phyloP scores from a whole-genome alignment of 2,329 filamentous ascomycete genomes.

The Rutstroemia sydowiana region DNA sequence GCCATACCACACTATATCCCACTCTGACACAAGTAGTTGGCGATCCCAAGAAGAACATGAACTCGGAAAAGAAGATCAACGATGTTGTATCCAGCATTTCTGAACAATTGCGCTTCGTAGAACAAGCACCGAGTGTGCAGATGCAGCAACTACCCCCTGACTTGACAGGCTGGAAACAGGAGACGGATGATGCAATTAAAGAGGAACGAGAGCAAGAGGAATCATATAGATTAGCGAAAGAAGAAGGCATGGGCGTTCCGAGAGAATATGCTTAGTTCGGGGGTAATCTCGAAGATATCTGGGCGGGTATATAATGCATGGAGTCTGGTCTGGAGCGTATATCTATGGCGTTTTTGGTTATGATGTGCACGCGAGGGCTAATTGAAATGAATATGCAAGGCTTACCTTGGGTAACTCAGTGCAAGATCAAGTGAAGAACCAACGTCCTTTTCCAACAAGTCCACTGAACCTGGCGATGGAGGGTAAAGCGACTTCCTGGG shows the following conservation, averaged over 20 bases:
- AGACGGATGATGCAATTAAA: constrained; percentile 60
- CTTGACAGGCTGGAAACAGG: constrained; percentile 57
- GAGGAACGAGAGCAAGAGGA: constrained; percentile 56
- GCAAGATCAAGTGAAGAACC: too few relatives aligned
- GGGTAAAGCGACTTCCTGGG: too few relatives aligned
- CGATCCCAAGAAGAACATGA: constrained; percentile 59
- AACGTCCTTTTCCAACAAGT: too few relatives aligned
- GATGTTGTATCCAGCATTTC: constrained; percentile 71
- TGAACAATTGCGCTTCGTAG: constrained; percentile 80
- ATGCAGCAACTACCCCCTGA: constrained; percentile 75
- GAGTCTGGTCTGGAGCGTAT: too few relatives aligned
- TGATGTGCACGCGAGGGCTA: too few relatives aligned
- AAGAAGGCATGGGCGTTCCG: constrained; percentile 49
- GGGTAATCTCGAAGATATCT: too few relatives aligned
- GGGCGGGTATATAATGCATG: too few relatives aligned
- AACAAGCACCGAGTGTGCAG: constrained; percentile 80
- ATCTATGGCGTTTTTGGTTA: too few relatives aligned
- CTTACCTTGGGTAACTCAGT: too few relatives aligned
- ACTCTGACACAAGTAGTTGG: constrained; percentile 65
- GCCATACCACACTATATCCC: constrained; percentile 80
- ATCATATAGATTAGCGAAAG: constrained; percentile 42
- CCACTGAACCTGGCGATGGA: too few relatives aligned
- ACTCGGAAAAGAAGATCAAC: constrained; percentile 66
- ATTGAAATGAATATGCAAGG: too few relatives aligned
- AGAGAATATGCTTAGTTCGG: constrained; percentile 38